These are phyloP conservation scores for Sporobolomyces roseus DNA, from an alignment of 768 basidiomycete genomes.

Conservation along the genomic window DNA sequence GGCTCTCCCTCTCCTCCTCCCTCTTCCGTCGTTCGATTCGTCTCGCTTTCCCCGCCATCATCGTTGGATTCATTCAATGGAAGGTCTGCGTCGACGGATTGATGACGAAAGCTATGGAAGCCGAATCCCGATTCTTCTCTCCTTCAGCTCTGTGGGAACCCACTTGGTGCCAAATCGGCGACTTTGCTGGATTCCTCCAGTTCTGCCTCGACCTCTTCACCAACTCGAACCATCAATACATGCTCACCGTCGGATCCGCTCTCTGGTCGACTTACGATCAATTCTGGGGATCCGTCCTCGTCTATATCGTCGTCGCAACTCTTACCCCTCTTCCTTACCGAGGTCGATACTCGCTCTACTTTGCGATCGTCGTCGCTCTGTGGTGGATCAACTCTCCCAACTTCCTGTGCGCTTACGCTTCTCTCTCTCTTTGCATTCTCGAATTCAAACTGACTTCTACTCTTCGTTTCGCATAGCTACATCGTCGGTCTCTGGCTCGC, in stretches of 20 bases:
- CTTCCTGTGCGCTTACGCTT: constrained; percentile 35
- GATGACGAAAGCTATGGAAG: constrained; percentile 32
- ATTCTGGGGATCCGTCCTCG: constrained; percentile 47
- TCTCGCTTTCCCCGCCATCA: constrained; percentile 46
- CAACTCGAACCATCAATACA: constrained; percentile 46
- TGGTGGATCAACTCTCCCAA: constrained; percentile 45
- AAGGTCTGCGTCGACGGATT: constrained; percentile 39
- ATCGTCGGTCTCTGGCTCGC: constrained; percentile 45
- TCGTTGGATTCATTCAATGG: constrained; percentile 48
- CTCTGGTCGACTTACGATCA: constrained; percentile 49
- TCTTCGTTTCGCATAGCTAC: constrained; percentile 30
- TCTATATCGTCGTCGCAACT: constrained; percentile 46
- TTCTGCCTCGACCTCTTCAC: constrained; percentile 48
- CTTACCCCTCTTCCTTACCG: constrained; percentile 45
- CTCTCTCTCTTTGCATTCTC: background rate
- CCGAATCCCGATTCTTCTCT: constrained; percentile 40
- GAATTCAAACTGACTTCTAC: background rate
- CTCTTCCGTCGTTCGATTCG: constrained; percentile 48
- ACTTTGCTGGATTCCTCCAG: constrained; percentile 47
- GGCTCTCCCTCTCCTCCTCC: constrained; percentile 46
- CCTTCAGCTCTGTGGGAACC: constrained; percentile 46
- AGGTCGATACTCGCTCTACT: constrained; percentile 45
- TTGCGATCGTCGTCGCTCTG: constrained; percentile 40
- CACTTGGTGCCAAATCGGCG: constrained; percentile 46
- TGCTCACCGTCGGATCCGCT: constrained; percentile 46